Evolutionary conservation across 179 eudicot species (phyloP).

Genomic region (Nepenthes alata): DNA sequence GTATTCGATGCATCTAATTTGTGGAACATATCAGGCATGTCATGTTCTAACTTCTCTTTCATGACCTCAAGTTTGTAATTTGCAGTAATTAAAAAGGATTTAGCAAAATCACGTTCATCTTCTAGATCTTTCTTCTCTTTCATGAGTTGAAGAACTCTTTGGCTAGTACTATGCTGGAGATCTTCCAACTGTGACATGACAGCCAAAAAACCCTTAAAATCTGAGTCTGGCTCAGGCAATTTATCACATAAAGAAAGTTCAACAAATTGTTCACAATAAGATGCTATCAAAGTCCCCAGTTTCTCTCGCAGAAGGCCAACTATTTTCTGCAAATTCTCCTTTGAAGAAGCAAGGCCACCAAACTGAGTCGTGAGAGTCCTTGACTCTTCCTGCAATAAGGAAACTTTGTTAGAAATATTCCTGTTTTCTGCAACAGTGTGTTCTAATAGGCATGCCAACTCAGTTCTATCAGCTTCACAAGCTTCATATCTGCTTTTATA

Average conservation of each 20-base stretch:
- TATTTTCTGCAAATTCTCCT: conserved; percentile 34
- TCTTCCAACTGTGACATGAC: conserved; percentile 34
- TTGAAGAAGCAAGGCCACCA: conserved; percentile 23
- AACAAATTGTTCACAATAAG: conserved; percentile 18
- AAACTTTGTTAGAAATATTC: conserved; percentile 31
- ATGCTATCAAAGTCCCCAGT: conserved; percentile 32
- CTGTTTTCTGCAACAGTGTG: conserved; percentile 27
- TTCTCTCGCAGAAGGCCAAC: conserved; percentile 35
- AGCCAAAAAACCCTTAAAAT: conserved; percentile 18
- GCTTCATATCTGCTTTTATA: conserved; percentile 43
- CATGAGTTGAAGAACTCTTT: conserved; percentile 27
- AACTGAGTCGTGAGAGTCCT: conserved; percentile 23
- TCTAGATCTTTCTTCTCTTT: conserved; percentile 45
- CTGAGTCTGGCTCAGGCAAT: conserved; percentile 12
- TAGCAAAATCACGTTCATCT: conserved; percentile 40
- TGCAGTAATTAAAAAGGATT: conserved; percentile 25
- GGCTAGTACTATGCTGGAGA: conserved; percentile 25
- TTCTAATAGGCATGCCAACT: conserved; percentile 33
- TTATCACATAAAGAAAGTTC: conserved; percentile 5
- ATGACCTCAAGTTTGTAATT: conserved; percentile 29
- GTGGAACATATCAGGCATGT: conserved; percentile 29
- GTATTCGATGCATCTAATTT: conserved; percentile 37
- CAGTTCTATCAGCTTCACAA: conserved; percentile 43
- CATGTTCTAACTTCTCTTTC: conserved; percentile 47
- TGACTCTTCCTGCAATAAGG: conserved; percentile 39